Conservation (phyloP, 2,329 filamentous ascomycete species). For the Trichoderma koningiopsis region DNA sequence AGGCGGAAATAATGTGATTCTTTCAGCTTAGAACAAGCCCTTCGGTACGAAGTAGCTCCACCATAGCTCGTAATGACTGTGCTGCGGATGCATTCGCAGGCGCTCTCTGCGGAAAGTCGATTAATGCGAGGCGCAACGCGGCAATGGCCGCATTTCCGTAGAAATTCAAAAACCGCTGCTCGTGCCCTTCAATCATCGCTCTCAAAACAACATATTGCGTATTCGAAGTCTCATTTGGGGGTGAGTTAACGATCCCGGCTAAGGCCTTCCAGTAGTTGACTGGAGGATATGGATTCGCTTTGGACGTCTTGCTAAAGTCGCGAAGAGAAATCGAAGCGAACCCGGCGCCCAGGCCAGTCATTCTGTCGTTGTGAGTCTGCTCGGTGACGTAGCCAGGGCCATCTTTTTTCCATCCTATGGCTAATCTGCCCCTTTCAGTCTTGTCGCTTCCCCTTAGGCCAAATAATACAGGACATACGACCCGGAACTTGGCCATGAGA, state of each 20-base stretch:
- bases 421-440: conserved; percentile 65
- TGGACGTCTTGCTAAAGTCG: conserved; percentile 72
- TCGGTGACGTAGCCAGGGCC: conserved; percentile 63
- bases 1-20: not conserved
- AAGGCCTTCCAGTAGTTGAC: conserved; percentile 81
- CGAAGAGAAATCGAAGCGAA: conserved; percentile 82
- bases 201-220: conserved; percentile 73
- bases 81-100: conserved; percentile 52
- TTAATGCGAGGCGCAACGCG: conserved; percentile 67
- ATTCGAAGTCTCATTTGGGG: conserved; percentile 65
- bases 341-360: conserved; percentile 81
- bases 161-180: conserved; percentile 74
- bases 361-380: conserved; percentile 76
- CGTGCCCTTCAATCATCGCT: conserved; percentile 71
- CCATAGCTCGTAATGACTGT: conserved; percentile 55
- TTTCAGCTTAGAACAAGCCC: conserved; percentile 48
- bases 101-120: conserved; percentile 69
- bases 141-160: conserved; percentile 78
- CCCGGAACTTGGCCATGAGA: conserved; percentile 80
- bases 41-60: conserved; percentile 54
- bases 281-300: conserved; percentile 75
- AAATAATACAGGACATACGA: conserved; percentile 81
- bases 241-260: conserved; percentile 75
- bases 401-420: conserved; percentile 74
- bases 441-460: conserved; percentile 77